A percentile compares a stretch with the other conserved stretches of the same genome.
These are phyloP conservation scores for Syncephalastrum racemosum DNA, from an alignment of 371 early-diverging fungal genomes.

Conservation along the genomic window DNA sequence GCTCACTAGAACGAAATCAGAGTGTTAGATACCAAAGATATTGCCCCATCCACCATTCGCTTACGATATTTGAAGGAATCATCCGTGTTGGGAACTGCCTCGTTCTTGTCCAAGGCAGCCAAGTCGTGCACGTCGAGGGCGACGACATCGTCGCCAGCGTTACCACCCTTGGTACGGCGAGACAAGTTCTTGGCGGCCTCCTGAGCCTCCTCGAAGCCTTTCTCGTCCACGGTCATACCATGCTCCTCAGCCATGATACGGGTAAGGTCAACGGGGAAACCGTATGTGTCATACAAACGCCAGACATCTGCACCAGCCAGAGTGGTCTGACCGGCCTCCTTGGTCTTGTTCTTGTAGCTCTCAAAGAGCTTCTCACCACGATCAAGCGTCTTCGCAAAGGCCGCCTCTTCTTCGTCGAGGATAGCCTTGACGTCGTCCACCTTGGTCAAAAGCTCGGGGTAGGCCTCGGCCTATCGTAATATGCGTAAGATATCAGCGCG, in stretches of 20 bases:
- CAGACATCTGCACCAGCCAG: constrained; percentile 94
- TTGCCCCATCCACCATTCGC: constrained; percentile 1
- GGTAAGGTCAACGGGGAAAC: constrained; percentile 99
- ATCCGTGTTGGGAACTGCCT: constrained; percentile 80
- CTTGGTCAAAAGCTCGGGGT: constrained; percentile 81
- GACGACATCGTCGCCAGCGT: constrained; percentile 60
- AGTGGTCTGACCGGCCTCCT: constrained; percentile 53
- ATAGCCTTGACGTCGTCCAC: constrained; percentile 87
- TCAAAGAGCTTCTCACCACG: constrained; percentile 97
- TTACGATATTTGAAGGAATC: constrained; percentile 86
- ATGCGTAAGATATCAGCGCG: neutral
- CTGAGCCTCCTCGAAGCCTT: constrained; percentile 83
- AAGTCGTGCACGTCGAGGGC: constrained; percentile 92
- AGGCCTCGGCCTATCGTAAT: constrained; percentile 63
- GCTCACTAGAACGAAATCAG: constrained; percentile 29
- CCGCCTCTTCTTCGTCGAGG: constrained; percentile 94
- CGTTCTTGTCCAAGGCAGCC: constrained; percentile 78
- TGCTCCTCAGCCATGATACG: constrained; percentile 98
- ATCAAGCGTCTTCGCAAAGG: constrained; percentile 97
- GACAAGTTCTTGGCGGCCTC: constrained; percentile 83
- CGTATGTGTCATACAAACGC: constrained; percentile 99
- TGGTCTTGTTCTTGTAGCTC: constrained; percentile 73
- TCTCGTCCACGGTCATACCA: constrained; percentile 85
- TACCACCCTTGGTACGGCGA: constrained; percentile 65
- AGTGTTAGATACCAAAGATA: neutral